phyloP scores from a whole-genome alignment of 306 rosid species.

The Sechiopsis laciniata region DNA sequence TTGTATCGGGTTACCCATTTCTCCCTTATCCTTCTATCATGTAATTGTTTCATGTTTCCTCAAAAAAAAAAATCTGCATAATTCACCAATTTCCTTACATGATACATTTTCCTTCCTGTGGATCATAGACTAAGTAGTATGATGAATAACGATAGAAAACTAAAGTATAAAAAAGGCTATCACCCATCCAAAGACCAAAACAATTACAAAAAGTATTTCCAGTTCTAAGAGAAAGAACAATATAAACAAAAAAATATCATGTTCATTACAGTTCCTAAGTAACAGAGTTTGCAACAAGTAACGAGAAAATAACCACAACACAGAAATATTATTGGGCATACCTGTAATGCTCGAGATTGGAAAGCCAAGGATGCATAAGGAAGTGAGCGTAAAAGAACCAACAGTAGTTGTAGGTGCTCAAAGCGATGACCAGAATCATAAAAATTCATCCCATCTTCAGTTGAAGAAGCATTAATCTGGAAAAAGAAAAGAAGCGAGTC shows the following conservation, averaged over 20 bases:
- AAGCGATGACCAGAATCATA: constrained; percentile 86
- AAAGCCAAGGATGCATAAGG: constrained; percentile 75
- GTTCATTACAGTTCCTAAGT: background rate
- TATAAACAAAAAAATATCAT: background rate
- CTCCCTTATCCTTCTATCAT: too few relatives aligned
- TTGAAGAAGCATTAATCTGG: constrained; percentile 83
- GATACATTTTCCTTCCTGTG: background rate
- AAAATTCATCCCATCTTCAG: constrained; percentile 74
- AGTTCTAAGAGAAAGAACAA: background rate
- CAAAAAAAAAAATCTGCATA: too few relatives aligned
- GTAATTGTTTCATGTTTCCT: too few relatives aligned
- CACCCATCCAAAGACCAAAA: background rate
- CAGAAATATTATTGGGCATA: constrained; percentile 30
- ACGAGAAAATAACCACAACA: background rate
- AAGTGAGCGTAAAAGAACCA: constrained; percentile 87
- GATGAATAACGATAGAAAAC: constrained; percentile 8
- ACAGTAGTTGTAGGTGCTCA: constrained; percentile 68
- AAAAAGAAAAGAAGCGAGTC: background rate
- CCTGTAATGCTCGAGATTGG: constrained; percentile 90
- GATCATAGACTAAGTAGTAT: background rate
- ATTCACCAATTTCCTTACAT: background rate
- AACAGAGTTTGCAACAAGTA: background rate
- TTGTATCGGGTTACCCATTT: too few relatives aligned
- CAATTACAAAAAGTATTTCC: background rate
- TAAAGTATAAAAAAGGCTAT: background rate